Conservation (phyloP, 371 early-diverging fungal species). For the Syncephalis plumigaleata region DNA sequence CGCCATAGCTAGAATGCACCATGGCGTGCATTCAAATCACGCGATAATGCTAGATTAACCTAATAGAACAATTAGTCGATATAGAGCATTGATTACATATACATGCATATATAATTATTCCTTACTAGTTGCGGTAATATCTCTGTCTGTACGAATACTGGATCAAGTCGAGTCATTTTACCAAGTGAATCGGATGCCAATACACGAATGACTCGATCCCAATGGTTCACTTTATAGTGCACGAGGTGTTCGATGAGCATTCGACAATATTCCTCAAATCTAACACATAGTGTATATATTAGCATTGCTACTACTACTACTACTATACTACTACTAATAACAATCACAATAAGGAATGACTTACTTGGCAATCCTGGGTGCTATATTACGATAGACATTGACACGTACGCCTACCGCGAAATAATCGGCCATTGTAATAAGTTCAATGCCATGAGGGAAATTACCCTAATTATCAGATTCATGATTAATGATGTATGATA, state of each 20-base stretch:
- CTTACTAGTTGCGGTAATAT: conserved; percentile 14
- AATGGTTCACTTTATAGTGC: conserved; percentile 43
- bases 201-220: conserved; percentile 70
- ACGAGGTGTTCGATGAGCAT: conserved; percentile 55
- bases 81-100: neutral
- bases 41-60: conserved; percentile 30
- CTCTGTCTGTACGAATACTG: neutral
- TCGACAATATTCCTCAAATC: conserved; percentile 52
- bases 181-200: conserved; percentile 48
- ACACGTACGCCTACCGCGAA: conserved; percentile 73
- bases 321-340: neutral
- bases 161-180: conserved; percentile 12
- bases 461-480: conserved; percentile 30
- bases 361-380: conserved; percentile 52
- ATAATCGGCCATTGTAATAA: conserved; percentile 81
- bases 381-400: conserved; percentile 47
- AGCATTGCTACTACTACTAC: neutral
- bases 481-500: neutral
- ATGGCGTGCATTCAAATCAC: conserved; percentile 53
- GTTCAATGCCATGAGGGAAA: conserved; percentile 86
- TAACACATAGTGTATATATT: conserved; percentile 11
- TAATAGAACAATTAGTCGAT: conserved; percentile 13
- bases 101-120: neutral
- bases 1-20: conserved; percentile 56
- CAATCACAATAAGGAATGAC: conserved; percentile 4